phyloP scores from a whole-genome alignment of 176 grass and related monocot genomes.

The Oryza rufipogon region DNA sequence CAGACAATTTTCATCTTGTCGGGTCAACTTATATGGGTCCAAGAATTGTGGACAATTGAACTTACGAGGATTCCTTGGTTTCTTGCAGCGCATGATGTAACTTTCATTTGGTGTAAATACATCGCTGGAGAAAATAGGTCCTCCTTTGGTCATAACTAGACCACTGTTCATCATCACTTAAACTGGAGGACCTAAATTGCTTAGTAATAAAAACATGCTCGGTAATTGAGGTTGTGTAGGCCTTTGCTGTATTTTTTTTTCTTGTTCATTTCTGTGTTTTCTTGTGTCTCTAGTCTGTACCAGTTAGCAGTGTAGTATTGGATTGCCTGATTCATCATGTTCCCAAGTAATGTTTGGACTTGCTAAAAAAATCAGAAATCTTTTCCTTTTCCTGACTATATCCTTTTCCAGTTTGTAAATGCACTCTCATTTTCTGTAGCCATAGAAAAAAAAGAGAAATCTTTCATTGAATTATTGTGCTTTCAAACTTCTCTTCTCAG shows the following conservation, averaged over 20 bases:
- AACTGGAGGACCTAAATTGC: slow-evolving; percentile 2
- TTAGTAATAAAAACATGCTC: slow-evolving; percentile 18
- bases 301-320: slow-evolving; percentile 4
- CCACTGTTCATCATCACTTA: neutral
- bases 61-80: neutral
- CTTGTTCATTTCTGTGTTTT: neutral
- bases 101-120: slow-evolving; percentile 22
- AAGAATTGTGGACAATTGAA: slow-evolving; percentile 43
- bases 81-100: slow-evolving; percentile 8
- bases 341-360: neutral
- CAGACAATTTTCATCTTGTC: slow-evolving; percentile 47
- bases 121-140: slow-evolving; percentile 2
- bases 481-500: slow-evolving; percentile 14
- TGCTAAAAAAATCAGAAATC: slow-evolving; percentile 9
- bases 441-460: neutral
- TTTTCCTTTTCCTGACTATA: neutral
- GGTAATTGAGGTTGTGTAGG: slow-evolving; percentile 9
- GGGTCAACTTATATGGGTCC: slow-evolving; percentile 56
- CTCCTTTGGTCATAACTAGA: neutral
- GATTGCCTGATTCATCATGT: neutral
- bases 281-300: neutral
- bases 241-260: neutral
- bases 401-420: neutral
- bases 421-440: neutral
- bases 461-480: neutral